phyloP scores from a whole-genome alignment of 2,329 filamentous ascomycete species.

The Pleomassaria siparia region DNA sequence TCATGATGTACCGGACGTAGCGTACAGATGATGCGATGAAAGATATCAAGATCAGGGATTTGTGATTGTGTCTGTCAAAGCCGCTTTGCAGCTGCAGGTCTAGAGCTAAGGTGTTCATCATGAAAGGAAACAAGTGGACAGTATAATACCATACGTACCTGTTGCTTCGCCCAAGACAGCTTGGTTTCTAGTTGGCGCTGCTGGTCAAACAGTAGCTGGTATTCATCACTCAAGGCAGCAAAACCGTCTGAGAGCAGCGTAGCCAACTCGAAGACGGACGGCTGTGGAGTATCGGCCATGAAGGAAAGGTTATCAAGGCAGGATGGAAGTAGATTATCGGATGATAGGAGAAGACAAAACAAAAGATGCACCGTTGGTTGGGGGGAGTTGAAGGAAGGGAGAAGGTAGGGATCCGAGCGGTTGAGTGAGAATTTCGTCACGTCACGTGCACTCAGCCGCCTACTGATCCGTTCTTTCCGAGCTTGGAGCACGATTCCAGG shows the following conservation, averaged over 20 bases:
- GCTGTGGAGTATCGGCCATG: slow-evolving; percentile 32
- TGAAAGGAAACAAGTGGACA: slow-evolving; percentile 17
- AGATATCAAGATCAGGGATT: slow-evolving; percentile 3
- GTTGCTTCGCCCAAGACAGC: slow-evolving; percentile 51
- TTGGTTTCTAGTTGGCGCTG: slow-evolving; percentile 50
- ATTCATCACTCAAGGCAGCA: slow-evolving; percentile 50
- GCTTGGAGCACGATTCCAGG: background rate
- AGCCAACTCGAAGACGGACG: slow-evolving; percentile 34
- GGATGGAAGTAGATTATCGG: background rate
- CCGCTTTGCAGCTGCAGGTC: slow-evolving; percentile 52
- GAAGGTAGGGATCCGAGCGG: background rate
- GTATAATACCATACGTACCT: slow-evolving; percentile 44
- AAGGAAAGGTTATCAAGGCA: background rate
- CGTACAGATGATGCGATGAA: slow-evolving; percentile 7
- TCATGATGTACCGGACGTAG: background rate
- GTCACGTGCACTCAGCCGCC: background rate
- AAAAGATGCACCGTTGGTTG: background rate
- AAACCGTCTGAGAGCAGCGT: slow-evolving; percentile 51
- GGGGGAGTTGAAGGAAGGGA: background rate
- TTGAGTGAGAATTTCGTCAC: background rate
- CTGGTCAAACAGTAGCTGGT: slow-evolving; percentile 48
- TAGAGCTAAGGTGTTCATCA: slow-evolving; percentile 56
- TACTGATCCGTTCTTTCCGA: background rate
- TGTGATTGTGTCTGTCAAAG: slow-evolving; percentile 44
- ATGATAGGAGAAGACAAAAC: slow-evolving; percentile 3